Base-by-base conservation (phyloP, 1,284 basidiomycete species). In the Rhodotorula sp. region DNA sequence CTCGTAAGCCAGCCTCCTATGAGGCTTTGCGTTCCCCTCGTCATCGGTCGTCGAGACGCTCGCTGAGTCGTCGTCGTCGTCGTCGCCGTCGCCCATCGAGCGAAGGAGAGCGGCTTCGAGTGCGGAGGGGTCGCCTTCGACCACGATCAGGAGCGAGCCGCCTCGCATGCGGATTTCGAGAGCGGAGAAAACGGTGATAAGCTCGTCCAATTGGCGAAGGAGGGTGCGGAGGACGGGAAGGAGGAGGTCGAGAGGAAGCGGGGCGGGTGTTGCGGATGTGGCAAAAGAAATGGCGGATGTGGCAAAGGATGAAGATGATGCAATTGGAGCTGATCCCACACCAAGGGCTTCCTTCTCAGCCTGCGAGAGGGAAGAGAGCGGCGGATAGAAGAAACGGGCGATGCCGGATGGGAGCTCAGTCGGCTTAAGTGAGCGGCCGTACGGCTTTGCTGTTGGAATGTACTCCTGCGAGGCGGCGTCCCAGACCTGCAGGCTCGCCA, bases 151-250 rank as follows among this genome's bases (percentile, higher is more conserved):
- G 52, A 96, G 78, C 71, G 90, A 93, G 30, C 84, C 85, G 8
- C 90, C 93, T 34, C 94, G 86, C 82, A 96, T 90, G 20, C 91
- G 85, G 74, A 93, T 81, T 74, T 96, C 88, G 15, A 89, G 80
- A 2, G 79, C 71, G 0, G 82, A 76, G 53, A 93, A 80, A 1
- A 85, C 83, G 0, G 81, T 79, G 17, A 83, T 63, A 60, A 93
- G 85, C 51, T 87, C 82, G n/a, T 81, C 76, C 44, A 92, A 80
- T 46, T 87, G 84, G 22, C 81, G 79, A 15, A 86, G 82, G 49
- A 93, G 82, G 13, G 80, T 82, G 2, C 84, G 79, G 4, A 95
- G 83, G 59, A 93, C 83, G 0, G 85, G 84, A 8, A 88, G 76
- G 19, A 94, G 83, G 15, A 84, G 79, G 0, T 82, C 75, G 0